Evolutionary conservation across 352 stramenopile species (phyloP).

Genomic region (Pythium myriotylum): DNA sequence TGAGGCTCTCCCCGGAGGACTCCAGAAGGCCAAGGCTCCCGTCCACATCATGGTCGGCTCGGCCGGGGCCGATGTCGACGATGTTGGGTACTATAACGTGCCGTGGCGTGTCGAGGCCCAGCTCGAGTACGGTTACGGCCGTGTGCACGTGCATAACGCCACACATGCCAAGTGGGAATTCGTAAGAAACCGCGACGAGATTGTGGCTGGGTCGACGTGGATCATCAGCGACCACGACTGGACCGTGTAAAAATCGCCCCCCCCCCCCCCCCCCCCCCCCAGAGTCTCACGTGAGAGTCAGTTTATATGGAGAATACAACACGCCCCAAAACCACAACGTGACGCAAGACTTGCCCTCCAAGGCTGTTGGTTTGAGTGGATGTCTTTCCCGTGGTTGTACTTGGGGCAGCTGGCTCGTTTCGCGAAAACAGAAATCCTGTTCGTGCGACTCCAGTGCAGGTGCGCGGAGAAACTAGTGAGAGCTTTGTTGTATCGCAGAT

Average conservation of each 20-base stretch:
- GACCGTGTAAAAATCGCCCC: constrained; percentile 10
- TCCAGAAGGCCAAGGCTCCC: constrained; percentile 27
- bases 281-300: no score
- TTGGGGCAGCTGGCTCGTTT: no score
- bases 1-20: neutral
- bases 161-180: constrained; percentile 32
- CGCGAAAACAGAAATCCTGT: no score
- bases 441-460: no score
- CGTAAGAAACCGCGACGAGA: constrained; percentile 21
- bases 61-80: constrained; percentile 28
- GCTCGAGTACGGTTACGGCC: constrained; percentile 31
- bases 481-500: no score
- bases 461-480: no score
- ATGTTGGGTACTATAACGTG: constrained; percentile 22
- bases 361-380: no score
- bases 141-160: constrained; percentile 30
- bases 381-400: no score
- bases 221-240: constrained; percentile 34
- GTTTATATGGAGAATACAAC: no score
- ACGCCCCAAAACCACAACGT: no score
- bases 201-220: constrained; percentile 24
- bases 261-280: neutral
- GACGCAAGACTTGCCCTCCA: no score
- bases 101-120: constrained; percentile 23
- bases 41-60: constrained; percentile 38